A percentile compares a stretch with the other conserved stretches of the same genome.
These are phyloP conservation scores for Rhodotorula toruloides DNA, from an alignment of 768 basidiomycete genomes.

Conservation along the genomic window DNA sequence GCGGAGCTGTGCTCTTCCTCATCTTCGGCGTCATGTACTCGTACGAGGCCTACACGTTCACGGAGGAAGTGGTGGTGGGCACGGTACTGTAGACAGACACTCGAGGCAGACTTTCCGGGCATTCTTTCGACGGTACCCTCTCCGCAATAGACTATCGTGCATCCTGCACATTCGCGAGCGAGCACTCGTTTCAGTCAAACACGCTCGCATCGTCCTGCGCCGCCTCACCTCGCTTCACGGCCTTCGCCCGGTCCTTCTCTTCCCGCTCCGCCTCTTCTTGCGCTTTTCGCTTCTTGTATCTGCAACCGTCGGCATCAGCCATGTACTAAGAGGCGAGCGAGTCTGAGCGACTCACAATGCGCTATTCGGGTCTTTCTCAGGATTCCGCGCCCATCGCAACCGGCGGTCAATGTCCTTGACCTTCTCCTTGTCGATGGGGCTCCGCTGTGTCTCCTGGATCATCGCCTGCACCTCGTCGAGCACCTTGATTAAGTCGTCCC, in stretches of 20 bases:
- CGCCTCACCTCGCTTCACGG: conserved; percentile 5
- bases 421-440: conserved; percentile 68
- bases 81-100: not conserved
- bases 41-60: conserved; percentile 37
- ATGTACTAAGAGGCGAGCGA: not conserved
- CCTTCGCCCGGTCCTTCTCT: conserved; percentile 42
- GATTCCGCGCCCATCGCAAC: conserved; percentile 84
- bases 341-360: conserved; percentile 44
- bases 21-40: conserved; percentile 58
- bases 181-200: conserved; percentile 20
- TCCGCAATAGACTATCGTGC: too few relatives aligned
- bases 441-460: conserved; percentile 56
- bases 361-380: conserved; percentile 89
- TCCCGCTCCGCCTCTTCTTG: conserved; percentile 43
- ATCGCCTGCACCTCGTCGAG: conserved; percentile 51
- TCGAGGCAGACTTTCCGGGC: too few relatives aligned
- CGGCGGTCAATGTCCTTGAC: conserved; percentile 86
- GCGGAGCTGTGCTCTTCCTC: conserved; percentile 75
- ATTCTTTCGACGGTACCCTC: too few relatives aligned
- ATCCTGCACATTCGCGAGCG: too few relatives aligned
- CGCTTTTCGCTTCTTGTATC: conserved; percentile 47
- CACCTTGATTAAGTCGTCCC: conserved; percentile 32
- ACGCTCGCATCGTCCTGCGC: conserved; percentile 29
- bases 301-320: conserved; percentile 15
- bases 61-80: conserved; percentile 7